phyloP scores from a whole-genome alignment of 306 rosid species.

The Trichosanthes cucumerina region DNA sequence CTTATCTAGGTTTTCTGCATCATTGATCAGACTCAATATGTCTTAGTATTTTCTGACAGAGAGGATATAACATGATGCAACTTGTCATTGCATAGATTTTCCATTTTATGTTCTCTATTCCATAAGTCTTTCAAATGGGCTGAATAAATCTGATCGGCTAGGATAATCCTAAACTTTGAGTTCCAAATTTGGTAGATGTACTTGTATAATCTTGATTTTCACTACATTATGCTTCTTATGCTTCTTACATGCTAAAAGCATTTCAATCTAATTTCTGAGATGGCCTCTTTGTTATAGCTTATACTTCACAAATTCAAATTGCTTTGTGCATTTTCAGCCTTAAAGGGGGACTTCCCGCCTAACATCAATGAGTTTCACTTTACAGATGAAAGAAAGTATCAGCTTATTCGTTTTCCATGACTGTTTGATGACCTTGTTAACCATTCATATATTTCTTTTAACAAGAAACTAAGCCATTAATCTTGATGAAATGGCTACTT shows the following conservation, averaged over 20 bases:
- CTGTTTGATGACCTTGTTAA: background rate
- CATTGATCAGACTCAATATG: background rate
- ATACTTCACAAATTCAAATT: background rate
- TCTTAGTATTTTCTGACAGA: background rate
- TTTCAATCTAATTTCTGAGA: background rate
- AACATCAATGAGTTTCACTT: conserved; percentile 1
- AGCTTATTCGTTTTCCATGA: background rate
- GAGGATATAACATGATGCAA: background rate
- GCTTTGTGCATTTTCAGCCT: background rate
- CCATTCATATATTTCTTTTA: background rate
- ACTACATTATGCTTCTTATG: background rate
- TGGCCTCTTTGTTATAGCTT: background rate
- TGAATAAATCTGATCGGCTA: background rate
- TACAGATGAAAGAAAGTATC: background rate
- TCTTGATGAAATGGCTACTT: background rate
- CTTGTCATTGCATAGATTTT: background rate
- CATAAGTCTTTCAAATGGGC: background rate
- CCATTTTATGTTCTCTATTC: background rate
- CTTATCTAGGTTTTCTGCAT: background rate
- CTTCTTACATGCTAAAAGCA: background rate
- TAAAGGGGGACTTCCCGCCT: background rate
- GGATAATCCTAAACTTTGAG: background rate
- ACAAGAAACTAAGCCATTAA: background rate
- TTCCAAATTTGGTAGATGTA: background rate
- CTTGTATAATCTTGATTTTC: background rate